A percentile compares a stretch with the other conserved stretches of the same genome.
These are phyloP conservation scores for Ulmus americana DNA, from an alignment of 331 rosid genomes.

Conservation along the genomic window DNA sequence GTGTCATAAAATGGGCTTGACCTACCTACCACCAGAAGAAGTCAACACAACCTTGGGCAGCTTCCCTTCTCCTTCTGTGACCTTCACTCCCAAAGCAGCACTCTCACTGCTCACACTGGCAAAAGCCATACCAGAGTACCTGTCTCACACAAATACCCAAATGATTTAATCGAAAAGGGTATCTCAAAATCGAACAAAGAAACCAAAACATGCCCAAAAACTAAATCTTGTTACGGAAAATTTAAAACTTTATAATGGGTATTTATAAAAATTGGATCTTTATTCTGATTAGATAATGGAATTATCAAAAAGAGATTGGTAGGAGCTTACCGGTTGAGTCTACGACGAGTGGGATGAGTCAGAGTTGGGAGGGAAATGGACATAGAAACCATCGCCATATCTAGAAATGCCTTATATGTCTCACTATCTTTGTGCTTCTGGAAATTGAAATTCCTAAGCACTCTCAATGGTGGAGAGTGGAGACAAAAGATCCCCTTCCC, in stretches of 20 bases:
- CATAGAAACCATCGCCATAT: constrained; percentile 52
- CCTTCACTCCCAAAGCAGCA: constrained; percentile 41
- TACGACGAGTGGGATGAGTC: constrained; percentile 34
- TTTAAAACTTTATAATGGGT: not conserved
- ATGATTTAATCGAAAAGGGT: not conserved
- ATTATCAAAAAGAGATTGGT: not conserved
- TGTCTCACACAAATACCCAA: constrained; percentile 14
- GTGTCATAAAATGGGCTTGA: constrained; percentile 2
- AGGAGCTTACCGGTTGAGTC: constrained; percentile 41
- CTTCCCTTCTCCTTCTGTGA: constrained; percentile 76
- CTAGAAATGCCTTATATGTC: not conserved
- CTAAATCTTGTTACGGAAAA: not conserved
- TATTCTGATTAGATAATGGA: not conserved
- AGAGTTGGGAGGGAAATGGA: constrained; percentile 41
- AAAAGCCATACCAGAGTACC: constrained; percentile 42
- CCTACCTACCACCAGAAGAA: constrained; percentile 68
- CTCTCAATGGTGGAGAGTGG: not conserved
- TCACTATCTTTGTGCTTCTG: not conserved
- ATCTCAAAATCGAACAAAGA: not conserved
- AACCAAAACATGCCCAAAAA: not conserved
- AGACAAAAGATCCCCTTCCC: not conserved
- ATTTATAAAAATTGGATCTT: not conserved
- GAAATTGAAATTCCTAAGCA: not conserved
- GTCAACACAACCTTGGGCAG: constrained; percentile 74
- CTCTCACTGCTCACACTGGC: constrained; percentile 51